Conservation (phyloP, 495 filamentous ascomycete genomes). For the Clavariopsis aquatica region DNA sequence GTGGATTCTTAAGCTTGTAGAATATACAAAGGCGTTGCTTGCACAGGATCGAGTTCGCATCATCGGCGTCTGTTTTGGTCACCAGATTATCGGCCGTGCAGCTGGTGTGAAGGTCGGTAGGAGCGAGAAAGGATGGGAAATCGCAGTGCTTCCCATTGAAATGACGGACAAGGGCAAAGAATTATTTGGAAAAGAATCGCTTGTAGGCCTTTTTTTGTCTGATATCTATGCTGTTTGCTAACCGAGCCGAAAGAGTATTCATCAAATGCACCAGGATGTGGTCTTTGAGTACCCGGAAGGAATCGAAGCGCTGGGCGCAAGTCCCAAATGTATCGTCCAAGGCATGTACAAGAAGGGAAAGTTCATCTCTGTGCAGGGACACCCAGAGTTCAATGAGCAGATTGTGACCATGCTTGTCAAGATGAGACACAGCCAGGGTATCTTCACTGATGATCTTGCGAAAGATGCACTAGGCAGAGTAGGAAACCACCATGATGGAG, state of each 20-base stretch:
- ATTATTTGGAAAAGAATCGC: constrained; percentile 66
- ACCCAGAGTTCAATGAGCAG: constrained; percentile 81
- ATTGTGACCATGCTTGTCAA: constrained; percentile 72
- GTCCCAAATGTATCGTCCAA: constrained; percentile 70
- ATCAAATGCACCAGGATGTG: constrained; percentile 89
- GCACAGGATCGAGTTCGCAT: constrained; percentile 62
- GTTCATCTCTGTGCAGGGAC: constrained; percentile 82
- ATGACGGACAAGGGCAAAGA: constrained; percentile 71
- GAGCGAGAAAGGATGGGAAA: constrained; percentile 76
- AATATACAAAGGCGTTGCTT: constrained; percentile 63
- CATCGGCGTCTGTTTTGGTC: constrained; percentile 86
- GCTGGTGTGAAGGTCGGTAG: constrained; percentile 67
- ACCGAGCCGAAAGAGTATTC: constrained; percentile 61
- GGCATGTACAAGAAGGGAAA: constrained; percentile 70
- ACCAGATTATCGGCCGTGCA: constrained; percentile 83
- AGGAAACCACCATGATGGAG: constrained; percentile 70
- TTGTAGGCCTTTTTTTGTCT: constrained; percentile 54
- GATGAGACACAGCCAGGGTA: constrained; percentile 57
- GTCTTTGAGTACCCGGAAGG: constrained; percentile 65
- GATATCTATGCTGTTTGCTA: constrained; percentile 13
- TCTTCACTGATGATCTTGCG: constrained; percentile 66
- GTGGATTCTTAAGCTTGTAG: constrained; percentile 77
- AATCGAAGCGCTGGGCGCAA: constrained; percentile 65
- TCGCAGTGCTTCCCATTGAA: constrained; percentile 68
- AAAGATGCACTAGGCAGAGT: constrained; percentile 68